These are phyloP conservation scores for Monascus ruber DNA, from an alignment of 2,329 filamentous ascomycete genomes.

Conservation along the genomic window DNA sequence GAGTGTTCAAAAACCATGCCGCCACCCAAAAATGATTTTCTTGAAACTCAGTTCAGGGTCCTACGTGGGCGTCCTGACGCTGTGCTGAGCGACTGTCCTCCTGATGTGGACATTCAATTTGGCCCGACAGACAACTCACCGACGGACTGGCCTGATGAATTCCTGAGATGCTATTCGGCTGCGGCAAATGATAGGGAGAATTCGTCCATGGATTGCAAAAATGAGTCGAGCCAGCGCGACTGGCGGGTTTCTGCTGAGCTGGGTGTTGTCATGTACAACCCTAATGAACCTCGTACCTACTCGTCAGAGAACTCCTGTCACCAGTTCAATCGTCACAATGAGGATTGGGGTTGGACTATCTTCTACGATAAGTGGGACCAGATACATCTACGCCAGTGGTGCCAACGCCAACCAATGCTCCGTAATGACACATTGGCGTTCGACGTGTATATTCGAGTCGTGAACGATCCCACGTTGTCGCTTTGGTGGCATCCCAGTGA, in stretches of 20 bases:
- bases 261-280: slow-evolving; percentile 52
- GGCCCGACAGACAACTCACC: slow-evolving; percentile 14
- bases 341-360: slow-evolving; percentile 55
- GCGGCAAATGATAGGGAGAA: slow-evolving; percentile 1
- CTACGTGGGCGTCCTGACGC: slow-evolving; percentile 27
- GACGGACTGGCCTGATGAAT: slow-evolving; percentile 20
- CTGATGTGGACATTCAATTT: slow-evolving; percentile 22
- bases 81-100: slow-evolving; percentile 17
- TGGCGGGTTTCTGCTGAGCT: slow-evolving; percentile 49
- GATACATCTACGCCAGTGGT: slow-evolving; percentile 45
- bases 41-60: slow-evolving; percentile 30
- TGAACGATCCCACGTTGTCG: slow-evolving; percentile 49
- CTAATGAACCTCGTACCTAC: slow-evolving; percentile 48
- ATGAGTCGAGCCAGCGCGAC: slow-evolving; percentile 7
- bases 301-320: slow-evolving; percentile 46
- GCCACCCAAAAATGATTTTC: slow-evolving; percentile 22
- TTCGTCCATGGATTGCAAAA: slow-evolving; percentile 1
- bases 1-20: slow-evolving; percentile 46
- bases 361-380: slow-evolving; percentile 49
- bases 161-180: slow-evolving; percentile 15
- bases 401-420: slow-evolving; percentile 47
- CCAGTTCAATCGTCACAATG: slow-evolving; percentile 46
- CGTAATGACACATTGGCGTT: slow-evolving; percentile 51
- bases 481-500: slow-evolving; percentile 50
- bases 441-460: slow-evolving; percentile 49